Conservation (phyloP, 352 stramenopile species). For the Aphanomyces stellatus region DNA sequence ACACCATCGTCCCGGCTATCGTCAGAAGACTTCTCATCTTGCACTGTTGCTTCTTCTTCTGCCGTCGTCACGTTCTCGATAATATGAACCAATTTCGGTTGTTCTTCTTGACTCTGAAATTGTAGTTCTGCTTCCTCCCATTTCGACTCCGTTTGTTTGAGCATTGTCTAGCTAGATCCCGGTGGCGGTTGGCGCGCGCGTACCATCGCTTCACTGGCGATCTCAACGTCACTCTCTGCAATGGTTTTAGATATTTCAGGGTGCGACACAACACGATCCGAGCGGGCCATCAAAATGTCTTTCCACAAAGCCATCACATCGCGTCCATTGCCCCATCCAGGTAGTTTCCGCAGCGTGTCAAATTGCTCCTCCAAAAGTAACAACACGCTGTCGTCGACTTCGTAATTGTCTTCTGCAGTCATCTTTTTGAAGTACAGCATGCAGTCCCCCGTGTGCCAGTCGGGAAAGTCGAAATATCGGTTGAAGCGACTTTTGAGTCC, state of each 20-base stretch:
- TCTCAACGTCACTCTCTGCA: constrained; percentile 31
- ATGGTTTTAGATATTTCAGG: constrained; percentile 47
- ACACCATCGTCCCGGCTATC: constrained; percentile 39
- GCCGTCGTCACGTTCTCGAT: too few species aligned
- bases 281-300: constrained; percentile 48
- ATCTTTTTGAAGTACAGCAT: constrained; percentile 48
- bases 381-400: constrained; percentile 26
- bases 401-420: constrained; percentile 33
- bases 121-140: constrained; percentile 10
- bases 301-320: constrained; percentile 65
- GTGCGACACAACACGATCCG: constrained; percentile 38
- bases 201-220: constrained; percentile 31
- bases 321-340: constrained; percentile 63
- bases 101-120: background rate
- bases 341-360: constrained; percentile 31
- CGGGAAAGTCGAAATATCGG: constrained; percentile 80
- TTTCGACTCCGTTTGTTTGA: constrained; percentile 12
- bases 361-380: constrained; percentile 30
- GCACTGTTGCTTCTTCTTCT: too few species aligned
- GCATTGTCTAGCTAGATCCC: constrained; percentile 25
- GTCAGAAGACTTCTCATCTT: too few species aligned
- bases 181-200: constrained; percentile 32
- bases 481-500: constrained; percentile 88
- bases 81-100: too few species aligned
- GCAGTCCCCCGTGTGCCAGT: constrained; percentile 81